These are phyloP conservation scores for Ophiostoma piceae DNA, from an alignment of 2,329 filamentous ascomycete species.

Conservation along the genomic window DNA sequence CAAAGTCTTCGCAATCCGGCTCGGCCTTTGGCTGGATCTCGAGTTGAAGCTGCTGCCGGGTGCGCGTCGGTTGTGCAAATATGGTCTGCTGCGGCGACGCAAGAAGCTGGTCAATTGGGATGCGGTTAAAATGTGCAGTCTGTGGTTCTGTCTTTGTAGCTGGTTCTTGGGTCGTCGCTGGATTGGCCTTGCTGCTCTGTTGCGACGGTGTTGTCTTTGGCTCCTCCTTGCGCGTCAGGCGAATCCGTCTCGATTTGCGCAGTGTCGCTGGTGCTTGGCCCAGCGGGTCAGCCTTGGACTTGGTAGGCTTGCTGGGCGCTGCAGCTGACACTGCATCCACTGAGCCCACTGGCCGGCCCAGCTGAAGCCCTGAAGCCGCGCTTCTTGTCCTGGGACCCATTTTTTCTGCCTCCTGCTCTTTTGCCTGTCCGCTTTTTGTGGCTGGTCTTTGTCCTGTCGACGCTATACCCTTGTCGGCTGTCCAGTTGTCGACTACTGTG, in stretches of 20 bases:
- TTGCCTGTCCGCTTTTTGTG: neutral
- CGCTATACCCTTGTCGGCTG: neutral
- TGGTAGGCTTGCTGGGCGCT: neutral
- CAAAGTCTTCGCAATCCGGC: too few relatives aligned
- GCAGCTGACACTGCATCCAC: neutral
- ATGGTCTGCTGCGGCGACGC: neutral
- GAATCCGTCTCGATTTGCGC: slow-evolving; percentile 15
- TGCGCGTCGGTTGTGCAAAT: neutral
- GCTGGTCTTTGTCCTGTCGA: slow-evolving; percentile 3
- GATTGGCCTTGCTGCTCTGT: neutral
- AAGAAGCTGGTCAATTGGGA: slow-evolving; percentile 3
- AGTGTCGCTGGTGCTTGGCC: neutral
- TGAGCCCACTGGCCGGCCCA: neutral
- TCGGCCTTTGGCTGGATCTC: neutral
- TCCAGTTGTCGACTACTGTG: neutral
- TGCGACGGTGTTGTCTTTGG: slow-evolving; percentile 15
- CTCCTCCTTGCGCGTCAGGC: slow-evolving; percentile 12
- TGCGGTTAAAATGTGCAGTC: neutral
- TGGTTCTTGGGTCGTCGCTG: neutral
- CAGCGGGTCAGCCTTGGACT: neutral
- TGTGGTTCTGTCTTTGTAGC: neutral
- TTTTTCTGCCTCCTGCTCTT: neutral
- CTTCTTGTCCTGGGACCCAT: slow-evolving; percentile 3
- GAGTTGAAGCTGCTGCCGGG: neutral
- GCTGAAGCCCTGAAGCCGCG: slow-evolving; percentile 2